Evolutionary conservation across 192 early-diverging fungal species (phyloP).

Genomic region (Coemansia furcata): DNA sequence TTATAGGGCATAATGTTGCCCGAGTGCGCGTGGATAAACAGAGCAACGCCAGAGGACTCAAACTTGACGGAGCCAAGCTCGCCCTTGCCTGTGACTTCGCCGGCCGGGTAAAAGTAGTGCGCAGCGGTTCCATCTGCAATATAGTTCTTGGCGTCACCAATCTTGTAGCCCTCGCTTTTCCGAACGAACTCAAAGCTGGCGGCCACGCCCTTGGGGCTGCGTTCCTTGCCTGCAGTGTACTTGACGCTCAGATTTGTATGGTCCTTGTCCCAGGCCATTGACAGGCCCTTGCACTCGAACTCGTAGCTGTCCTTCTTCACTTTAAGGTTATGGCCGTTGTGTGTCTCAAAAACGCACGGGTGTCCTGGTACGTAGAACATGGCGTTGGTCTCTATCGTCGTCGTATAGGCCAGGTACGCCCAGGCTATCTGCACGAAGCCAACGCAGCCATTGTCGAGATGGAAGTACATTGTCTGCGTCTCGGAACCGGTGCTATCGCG

Average conservation of each 20-base stretch:
- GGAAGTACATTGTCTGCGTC: constrained; percentile 84
- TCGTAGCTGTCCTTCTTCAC: constrained; percentile 72
- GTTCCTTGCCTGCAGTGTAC: constrained; percentile 52
- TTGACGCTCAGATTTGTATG: constrained; percentile 35
- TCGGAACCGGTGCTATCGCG: constrained; percentile 79
- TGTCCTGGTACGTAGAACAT: constrained; percentile 70
- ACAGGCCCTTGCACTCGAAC: constrained; percentile 71
- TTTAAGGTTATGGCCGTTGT: constrained; percentile 71
- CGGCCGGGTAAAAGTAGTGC: constrained; percentile 83
- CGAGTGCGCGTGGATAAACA: constrained; percentile 85
- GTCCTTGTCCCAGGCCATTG: constrained; percentile 60
- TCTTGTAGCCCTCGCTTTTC: constrained; percentile 71
- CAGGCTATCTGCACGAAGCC: constrained; percentile 91
- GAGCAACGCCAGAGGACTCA: constrained; percentile 64
- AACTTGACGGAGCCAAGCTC: constrained; percentile 64
- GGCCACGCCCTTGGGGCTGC: constrained; percentile 61
- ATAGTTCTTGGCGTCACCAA: constrained; percentile 77
- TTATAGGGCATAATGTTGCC: constrained; percentile 79
- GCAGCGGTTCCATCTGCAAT: constrained; percentile 66
- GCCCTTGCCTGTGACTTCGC: constrained; percentile 67
- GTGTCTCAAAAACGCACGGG: constrained; percentile 62
- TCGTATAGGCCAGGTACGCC: constrained; percentile 72
- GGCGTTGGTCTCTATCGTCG: constrained; percentile 72
- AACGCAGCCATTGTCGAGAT: constrained; percentile 68
- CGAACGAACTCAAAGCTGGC: constrained; percentile 69